phyloP scores from a whole-genome alignment of 2,329 filamentous ascomycete species.

The Xylaria sp. region DNA sequence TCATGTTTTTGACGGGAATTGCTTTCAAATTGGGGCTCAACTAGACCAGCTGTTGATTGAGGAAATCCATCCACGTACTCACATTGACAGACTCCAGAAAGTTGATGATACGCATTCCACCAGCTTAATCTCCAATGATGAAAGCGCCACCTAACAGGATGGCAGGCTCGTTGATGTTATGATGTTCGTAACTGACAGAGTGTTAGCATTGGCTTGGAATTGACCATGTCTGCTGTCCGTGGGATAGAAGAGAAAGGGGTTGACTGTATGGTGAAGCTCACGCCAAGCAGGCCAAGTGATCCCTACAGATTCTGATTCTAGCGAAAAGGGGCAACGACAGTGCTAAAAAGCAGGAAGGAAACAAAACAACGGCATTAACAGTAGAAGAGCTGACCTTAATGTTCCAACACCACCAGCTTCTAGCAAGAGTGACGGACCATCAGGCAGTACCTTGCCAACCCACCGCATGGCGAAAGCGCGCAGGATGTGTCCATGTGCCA shows the following conservation, averaged over 20 bases:
- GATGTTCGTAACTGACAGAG: constrained; percentile 65
- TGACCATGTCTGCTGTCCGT: too few species aligned
- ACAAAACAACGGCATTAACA: neutral
- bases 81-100: neutral
- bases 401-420: constrained; percentile 83
- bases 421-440: constrained; percentile 74
- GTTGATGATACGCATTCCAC: too few species aligned
- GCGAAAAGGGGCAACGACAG: neutral
- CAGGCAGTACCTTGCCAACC: constrained; percentile 66
- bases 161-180: constrained; percentile 71
- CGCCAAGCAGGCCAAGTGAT: neutral
- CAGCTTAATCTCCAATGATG: constrained; percentile 34
- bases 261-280: neutral
- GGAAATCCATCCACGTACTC: neutral
- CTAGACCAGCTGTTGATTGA: neutral
- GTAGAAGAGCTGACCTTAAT: constrained; percentile 52
- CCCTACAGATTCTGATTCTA: neutral
- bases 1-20: neutral
- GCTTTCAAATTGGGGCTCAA: neutral
- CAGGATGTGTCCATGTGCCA: constrained; percentile 87
- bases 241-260: neutral
- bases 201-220: neutral
- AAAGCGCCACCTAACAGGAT: constrained; percentile 73
- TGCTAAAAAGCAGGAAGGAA: neutral
- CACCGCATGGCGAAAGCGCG: constrained; percentile 84